Conservation (phyloP, 2,329 filamentous ascomycete genomes). For the Botrytis porri region DNA sequence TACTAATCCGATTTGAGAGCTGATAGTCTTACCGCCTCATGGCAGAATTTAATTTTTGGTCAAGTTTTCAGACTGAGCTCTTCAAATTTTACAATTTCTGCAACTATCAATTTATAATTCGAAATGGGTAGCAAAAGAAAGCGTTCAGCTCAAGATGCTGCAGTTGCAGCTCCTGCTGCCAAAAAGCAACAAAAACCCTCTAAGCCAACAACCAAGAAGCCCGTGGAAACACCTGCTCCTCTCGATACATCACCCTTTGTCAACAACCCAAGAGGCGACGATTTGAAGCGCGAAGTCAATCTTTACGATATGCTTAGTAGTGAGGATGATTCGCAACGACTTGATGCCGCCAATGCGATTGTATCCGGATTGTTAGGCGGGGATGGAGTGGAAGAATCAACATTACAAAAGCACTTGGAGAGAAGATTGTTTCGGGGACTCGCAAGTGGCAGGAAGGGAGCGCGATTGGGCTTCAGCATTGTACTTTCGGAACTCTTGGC, state of each 20-base stretch:
- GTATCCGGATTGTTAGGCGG: slow-evolving; percentile 53
- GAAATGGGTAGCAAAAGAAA: slow-evolving; percentile 47
- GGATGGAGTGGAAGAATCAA: slow-evolving; percentile 49
- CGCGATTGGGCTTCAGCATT: slow-evolving; percentile 83
- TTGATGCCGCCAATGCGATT: slow-evolving; percentile 57
- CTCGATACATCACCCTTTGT: slow-evolving; percentile 45
- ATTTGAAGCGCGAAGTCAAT: slow-evolving; percentile 55
- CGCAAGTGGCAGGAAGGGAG: slow-evolving; percentile 84
- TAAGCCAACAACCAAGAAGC: slow-evolving; percentile 21
- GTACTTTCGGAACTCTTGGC: slow-evolving; percentile 78
- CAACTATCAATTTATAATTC: background rate
- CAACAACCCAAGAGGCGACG: slow-evolving; percentile 50
- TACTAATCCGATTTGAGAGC: background rate
- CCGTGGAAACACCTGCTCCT: slow-evolving; percentile 18
- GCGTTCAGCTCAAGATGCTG: slow-evolving; percentile 36
- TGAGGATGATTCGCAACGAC: slow-evolving; percentile 54
- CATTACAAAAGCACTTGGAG: slow-evolving; percentile 57
- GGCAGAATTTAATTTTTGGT: slow-evolving; percentile 21
- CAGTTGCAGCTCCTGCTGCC: slow-evolving; percentile 24
- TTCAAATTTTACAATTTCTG: background rate
- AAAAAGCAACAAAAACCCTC: slow-evolving; percentile 33
- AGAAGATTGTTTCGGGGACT: slow-evolving; percentile 79
- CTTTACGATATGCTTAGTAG: slow-evolving; percentile 62
- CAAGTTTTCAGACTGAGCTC: slow-evolving; percentile 10
- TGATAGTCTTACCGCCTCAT: background rate